Base-by-base conservation (phyloP, 2,329 filamentous ascomycete genomes). In the Aspergillus japonicus region DNA sequence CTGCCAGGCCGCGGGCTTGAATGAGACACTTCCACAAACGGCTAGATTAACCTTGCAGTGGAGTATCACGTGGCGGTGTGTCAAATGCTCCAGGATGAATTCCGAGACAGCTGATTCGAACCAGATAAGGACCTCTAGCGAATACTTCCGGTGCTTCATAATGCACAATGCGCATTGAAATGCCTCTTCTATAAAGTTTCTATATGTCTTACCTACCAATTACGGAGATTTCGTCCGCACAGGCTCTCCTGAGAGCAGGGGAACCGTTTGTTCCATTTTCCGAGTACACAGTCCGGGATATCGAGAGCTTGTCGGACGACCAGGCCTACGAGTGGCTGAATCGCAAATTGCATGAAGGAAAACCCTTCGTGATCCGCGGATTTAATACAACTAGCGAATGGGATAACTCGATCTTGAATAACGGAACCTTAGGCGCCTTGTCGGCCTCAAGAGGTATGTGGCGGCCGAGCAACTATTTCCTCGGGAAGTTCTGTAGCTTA, bases 291-390 rank as follows among this genome's bases (percentile, higher is more conserved):
- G 50, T 63, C 16, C 50, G 61, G n/a, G 42, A 51, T 47, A 54
- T 63, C 23, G 39, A 35, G 7, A 53, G 54, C 16, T 54, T 60
- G 26, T 42, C 54, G 35, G 31, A 55, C 6, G 48, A 57, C n/a
- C 44, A 59, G 16, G 31, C 47, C n/a, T 44, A 64, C 23, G 64
- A 64, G 31, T 75, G 72, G 72, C 57, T 75, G 26, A 69, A 71
- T 26, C 62, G 58, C 53, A 70, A 68, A 24, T 62, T 75, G 5
- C 67, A 69, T 21, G 60, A 69, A 24, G 73, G 73, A 12, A 68
- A 68, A 35, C 73, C 73, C 5, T 75, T 75, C 60, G 67, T 75
- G 33, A 70, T 75, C 44, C 68, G 68, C 26, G 72, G 74, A 16
- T 74, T 76, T 51, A 65, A 71, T 23, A 69, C 67, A 48, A 58